Conservation (phyloP, 805 yeast species). For the Myxozyma sirexii region DNA sequence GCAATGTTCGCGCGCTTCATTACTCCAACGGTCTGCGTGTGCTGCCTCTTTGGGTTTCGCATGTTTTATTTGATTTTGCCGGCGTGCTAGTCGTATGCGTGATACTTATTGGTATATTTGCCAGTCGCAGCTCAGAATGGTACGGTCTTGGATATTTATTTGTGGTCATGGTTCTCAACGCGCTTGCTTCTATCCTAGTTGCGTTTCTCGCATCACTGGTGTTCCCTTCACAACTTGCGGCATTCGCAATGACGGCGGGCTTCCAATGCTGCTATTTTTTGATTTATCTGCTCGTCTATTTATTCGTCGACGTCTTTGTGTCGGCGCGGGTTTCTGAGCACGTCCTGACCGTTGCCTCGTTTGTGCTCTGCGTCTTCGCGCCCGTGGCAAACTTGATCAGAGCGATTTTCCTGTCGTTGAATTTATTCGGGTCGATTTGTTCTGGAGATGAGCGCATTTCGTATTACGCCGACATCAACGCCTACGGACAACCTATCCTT, state of each 20-base stretch:
- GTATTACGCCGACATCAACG: constrained; percentile 39
- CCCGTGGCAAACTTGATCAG: constrained; percentile 40
- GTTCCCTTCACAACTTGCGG: constrained; percentile 43
- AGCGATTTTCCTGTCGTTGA: constrained; percentile 40
- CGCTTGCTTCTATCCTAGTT: constrained; percentile 38
- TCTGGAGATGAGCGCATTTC: constrained; percentile 23
- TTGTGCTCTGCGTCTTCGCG: constrained; percentile 38
- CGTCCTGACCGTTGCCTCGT: constrained; percentile 35
- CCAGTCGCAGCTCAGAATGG: constrained; percentile 34
- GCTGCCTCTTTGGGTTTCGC: constrained; percentile 42
- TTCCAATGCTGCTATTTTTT: constrained; percentile 40
- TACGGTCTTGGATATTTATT: constrained; percentile 41
- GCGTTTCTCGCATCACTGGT: constrained; percentile 41
- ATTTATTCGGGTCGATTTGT: constrained; percentile 42
- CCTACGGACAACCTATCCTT: constrained; percentile 43
- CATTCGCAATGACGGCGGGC: constrained; percentile 45
- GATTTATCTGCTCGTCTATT: constrained; percentile 40
- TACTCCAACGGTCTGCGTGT: constrained; percentile 44
- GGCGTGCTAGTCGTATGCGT: constrained; percentile 35
- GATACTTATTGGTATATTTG: constrained; percentile 38
- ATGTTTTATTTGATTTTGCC: constrained; percentile 37
- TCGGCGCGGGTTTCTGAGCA: constrained; percentile 35
- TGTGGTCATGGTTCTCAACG: constrained; percentile 40
- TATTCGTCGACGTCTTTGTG: constrained; percentile 39
- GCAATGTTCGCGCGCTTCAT: constrained; percentile 43